Base-by-base conservation (phyloP, 2,329 filamentous ascomycete genomes). In the Nemania diffusa region DNA sequence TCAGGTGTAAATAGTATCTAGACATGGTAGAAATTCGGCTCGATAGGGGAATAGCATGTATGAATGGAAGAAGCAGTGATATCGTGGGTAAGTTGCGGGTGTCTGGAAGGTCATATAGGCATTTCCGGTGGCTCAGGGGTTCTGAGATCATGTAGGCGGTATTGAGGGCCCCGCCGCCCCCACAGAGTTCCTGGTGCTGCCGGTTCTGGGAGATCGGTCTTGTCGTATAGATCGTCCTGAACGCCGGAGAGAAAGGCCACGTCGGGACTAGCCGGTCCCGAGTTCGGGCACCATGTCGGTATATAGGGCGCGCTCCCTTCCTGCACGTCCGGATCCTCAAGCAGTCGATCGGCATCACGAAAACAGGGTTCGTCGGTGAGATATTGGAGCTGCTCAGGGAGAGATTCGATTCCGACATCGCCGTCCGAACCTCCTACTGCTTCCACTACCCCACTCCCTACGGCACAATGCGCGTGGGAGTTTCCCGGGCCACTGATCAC, bases 401-500 rank as follows among this genome's bases (percentile, higher is more conserved):
- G 29, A 26, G 26, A 60, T 24, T 22, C 32, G 22, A 29, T n/a
- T 26, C 32, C 50, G 27, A n/a, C 4, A 20, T 56, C 50, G 5
- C 11, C 24, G 32, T 32, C 32, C 13, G 8, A 11, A 8, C 48
- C 29, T 20, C 9, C 32, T 13, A 50, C 50, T 56, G 22, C 27
- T 57, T 24, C 29, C 9, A 13, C 6, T 51, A 11, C 7, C 27
- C 17, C 44, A 15, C 34, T 40, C 34, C 15, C 34, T 34, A 17
- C 53, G 13, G 32, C 27, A 24, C 72, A 73, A 46, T 69, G 64
- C 34, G 56, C 22, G 44, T 73, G 72, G 7, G 22, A 6, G 17
- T 70, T 59, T 17, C 52, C 17, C 5, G 69, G 66, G 20, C 44
- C 11, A n/a, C 61, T 42, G 5, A 73, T 61, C 15, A 77, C 67